Evolutionary conservation across 352 stramenopile species (phyloP).

Genomic region (Globisporangium abappressorium): DNA sequence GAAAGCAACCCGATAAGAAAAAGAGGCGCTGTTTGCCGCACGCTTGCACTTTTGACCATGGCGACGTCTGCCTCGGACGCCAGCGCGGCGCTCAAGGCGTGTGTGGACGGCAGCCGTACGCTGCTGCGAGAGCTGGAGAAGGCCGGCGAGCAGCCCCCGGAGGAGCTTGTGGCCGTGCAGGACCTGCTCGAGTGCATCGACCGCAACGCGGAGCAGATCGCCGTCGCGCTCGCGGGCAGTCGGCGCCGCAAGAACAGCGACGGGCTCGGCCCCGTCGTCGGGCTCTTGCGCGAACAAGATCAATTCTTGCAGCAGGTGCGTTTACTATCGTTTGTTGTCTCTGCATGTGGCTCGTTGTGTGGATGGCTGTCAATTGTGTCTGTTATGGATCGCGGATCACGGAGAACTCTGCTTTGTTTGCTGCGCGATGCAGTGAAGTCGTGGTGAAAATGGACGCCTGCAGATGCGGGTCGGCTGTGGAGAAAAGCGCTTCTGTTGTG

Average conservation of each 20-base stretch:
- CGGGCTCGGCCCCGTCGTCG: conserved; percentile 31
- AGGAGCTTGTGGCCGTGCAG: conserved; percentile 55
- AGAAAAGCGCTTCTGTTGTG: background rate
- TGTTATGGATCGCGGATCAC: background rate
- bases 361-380: background rate
- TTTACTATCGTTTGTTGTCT: background rate
- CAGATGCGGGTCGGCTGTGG: background rate
- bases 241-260: conserved; percentile 21
- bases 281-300: conserved; percentile 63
- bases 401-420: background rate
- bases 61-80: background rate
- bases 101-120: conserved; percentile 27
- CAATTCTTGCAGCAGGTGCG: conserved; percentile 37
- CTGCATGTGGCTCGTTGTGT: background rate
- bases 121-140: conserved; percentile 36
- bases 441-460: background rate
- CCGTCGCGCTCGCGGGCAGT: conserved; percentile 41
- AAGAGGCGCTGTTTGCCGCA: too few relatives aligned
- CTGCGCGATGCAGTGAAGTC: too few relatives aligned
- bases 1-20: background rate
- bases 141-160: conserved; percentile 24
- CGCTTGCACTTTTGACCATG: conserved; percentile 4
- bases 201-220: conserved; percentile 71
- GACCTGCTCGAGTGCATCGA: conserved; percentile 65
- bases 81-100: conserved; percentile 17